phyloP scores from a whole-genome alignment of 768 basidiomycete genomes.

The Auriscalpium microsporum region DNA sequence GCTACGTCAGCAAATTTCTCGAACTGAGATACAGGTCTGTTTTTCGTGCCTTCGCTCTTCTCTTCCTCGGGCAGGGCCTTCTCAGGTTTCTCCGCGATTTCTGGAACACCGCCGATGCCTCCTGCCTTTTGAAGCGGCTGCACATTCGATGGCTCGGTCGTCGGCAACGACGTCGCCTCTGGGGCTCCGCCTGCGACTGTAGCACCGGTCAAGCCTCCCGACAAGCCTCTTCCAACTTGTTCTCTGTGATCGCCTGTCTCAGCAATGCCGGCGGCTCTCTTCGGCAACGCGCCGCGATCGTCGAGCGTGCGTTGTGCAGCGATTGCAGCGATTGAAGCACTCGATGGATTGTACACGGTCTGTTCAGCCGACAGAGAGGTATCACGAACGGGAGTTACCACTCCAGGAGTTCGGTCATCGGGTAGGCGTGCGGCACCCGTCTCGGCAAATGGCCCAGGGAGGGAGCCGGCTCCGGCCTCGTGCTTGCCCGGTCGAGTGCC shows the following conservation, averaged over 20 bases:
- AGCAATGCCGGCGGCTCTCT: not conserved
- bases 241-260: not conserved
- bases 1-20: no score
- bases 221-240: not conserved
- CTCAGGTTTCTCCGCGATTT: constrained; percentile 2
- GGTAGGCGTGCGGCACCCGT: not conserved
- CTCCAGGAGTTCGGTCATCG: not conserved
- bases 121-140: constrained; percentile 13
- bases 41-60: not conserved
- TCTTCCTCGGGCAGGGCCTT: not conserved
- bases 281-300: no score
- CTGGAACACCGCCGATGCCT: constrained; percentile 19
- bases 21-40: no score
- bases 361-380: no score
- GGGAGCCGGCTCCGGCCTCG: not conserved
- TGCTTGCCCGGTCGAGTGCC: not conserved
- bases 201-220: not conserved
- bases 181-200: constrained; percentile 1
- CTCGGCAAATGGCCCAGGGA: not conserved
- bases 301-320: no score
- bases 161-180: constrained; percentile 10
- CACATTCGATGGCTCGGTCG: constrained; percentile 14
- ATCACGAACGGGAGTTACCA: no score
- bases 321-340: no score
- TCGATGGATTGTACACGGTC: no score